phyloP scores from a whole-genome alignment of 2,329 filamentous ascomycete species.

The Penicillium vulpinum region DNA sequence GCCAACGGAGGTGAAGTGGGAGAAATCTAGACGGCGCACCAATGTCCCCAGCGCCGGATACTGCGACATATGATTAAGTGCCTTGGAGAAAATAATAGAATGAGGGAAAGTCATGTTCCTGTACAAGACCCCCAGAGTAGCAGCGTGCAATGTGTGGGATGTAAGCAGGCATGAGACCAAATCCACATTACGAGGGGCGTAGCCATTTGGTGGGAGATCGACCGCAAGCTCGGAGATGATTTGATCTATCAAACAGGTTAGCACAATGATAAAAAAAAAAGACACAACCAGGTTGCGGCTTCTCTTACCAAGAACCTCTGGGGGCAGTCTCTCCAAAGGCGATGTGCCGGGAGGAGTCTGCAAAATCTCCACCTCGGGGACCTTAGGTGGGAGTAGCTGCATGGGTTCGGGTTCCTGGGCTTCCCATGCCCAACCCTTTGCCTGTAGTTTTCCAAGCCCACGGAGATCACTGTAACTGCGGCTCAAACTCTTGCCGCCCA shows the following conservation, averaged over 20 bases:
- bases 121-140: constrained; percentile 74
- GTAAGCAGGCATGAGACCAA: constrained; percentile 73
- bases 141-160: constrained; percentile 72
- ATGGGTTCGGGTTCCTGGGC: constrained; percentile 26
- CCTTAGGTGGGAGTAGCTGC: constrained; percentile 18
- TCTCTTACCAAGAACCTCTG: constrained; percentile 69
- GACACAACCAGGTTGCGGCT: constrained; percentile 1
- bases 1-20: constrained; percentile 78
- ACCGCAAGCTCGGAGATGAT: constrained; percentile 74
- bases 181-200: constrained; percentile 74
- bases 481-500: constrained; percentile 46
- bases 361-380: constrained; percentile 20
- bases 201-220: constrained; percentile 73
- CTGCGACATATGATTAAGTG: constrained; percentile 66
- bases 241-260: constrained; percentile 52
- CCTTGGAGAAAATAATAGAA: constrained; percentile 80
- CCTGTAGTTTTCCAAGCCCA: constrained; percentile 34
- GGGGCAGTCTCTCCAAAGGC: constrained; percentile 66
- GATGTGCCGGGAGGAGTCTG: constrained; percentile 41
- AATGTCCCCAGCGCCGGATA: constrained; percentile 71
- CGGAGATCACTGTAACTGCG: constrained; percentile 48
- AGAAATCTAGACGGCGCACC: constrained; percentile 78
- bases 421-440: constrained; percentile 48
- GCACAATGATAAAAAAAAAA: constrained; percentile 1
- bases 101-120: constrained; percentile 78